Evolutionary conservation across 1,284 basidiomycete genomes (phyloP).

Genomic region (Prillingera fragicola): DNA sequence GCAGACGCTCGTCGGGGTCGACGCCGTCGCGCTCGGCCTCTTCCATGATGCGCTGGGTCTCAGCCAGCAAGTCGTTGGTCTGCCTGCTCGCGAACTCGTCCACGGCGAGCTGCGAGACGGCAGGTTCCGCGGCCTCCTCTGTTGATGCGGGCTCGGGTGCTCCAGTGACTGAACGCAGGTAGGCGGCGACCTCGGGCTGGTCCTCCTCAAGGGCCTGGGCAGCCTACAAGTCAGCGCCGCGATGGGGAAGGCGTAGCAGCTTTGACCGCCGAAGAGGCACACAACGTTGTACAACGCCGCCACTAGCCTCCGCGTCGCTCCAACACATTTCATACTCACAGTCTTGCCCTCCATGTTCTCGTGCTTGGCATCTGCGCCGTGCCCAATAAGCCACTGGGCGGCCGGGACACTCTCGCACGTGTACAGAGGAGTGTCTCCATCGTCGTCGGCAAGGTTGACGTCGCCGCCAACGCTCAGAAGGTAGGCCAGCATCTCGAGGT

Average conservation of each 20-base stretch:
- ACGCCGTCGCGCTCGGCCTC: conserved; percentile 38
- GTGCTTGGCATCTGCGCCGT: conserved; percentile 64
- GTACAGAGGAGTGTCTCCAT: conserved; percentile 86
- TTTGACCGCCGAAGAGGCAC: background rate
- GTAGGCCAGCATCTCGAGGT: conserved; percentile 68
- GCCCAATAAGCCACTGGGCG: conserved; percentile 69
- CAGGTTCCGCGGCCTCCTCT: conserved; percentile 1
- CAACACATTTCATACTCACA: conserved; percentile 51
- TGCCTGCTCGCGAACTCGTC: conserved; percentile 63
- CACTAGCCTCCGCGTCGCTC: too few species aligned
- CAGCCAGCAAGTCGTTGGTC: conserved; percentile 62
- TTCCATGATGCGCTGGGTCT: conserved; percentile 56
- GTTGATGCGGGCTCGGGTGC: conserved; percentile 34
- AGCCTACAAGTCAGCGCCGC: conserved; percentile 3
- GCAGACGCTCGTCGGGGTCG: conserved; percentile 40
- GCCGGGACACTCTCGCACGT: conserved; percentile 77
- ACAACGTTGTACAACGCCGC: too few species aligned
- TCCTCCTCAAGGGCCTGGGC: conserved; percentile 80
- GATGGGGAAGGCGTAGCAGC: conserved; percentile 3
- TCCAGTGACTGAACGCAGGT: conserved; percentile 55
- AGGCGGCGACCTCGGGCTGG: conserved; percentile 68
- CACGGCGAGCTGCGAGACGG: conserved; percentile 62
- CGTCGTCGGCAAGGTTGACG: conserved; percentile 76
- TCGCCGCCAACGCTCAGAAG: conserved; percentile 74
- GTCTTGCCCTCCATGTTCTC: conserved; percentile 67